Base-by-base conservation (phyloP, 2,329 filamentous ascomycete species). In the Arthrobotrys entomopaga region DNA sequence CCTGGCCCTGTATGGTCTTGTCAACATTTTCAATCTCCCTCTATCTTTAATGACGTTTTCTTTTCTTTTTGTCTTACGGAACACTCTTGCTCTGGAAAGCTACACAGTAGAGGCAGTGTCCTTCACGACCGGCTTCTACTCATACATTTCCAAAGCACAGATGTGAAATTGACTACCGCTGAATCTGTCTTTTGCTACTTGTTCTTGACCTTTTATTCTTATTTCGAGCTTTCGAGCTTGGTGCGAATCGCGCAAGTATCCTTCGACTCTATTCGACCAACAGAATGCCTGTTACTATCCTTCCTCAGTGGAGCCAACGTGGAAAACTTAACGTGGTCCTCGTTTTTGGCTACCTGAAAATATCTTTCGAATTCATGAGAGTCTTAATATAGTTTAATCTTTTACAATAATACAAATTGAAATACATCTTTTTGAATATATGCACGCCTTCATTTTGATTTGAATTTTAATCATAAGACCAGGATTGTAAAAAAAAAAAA, bases 311-410 rank as follows among this genome's bases (percentile, higher is more conserved):
- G 10, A 59, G 56, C 42, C 22, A 34, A 59, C 26, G 40, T 22
- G 56, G 56, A 57, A 57, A 22, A 59, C 56, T 59, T 59, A 59
- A 59, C 56, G 42, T 26, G n/a, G 34, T 59, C 56, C 56, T 48
- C n/a, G 20, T 5, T 34, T 34, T 46, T 29, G 56, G 42, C 56
- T 59, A 42, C 15, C 40, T 43, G 38, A 34, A 48, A 46, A 57
- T 10, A 34, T 34, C n/a, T n/a, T n/a, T n/a, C n/a, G n/a, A 34
- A 5, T 34, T 34, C 10, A 34, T 34, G 29, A 34, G 29, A 34
- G 29, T 34, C 29, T 34, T 34, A 34, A 34, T 34, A 34, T 10
- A 5, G 29, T 10, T 34, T 34, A 34, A 34, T 34, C 29, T 11
- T 22, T 20, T 26, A 34, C 8, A 29, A 53, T n/a, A n/a, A 29